Evolutionary conservation across 495 filamentous ascomycete genomes (phyloP).

Genomic region (Penicillium fimorum): DNA sequence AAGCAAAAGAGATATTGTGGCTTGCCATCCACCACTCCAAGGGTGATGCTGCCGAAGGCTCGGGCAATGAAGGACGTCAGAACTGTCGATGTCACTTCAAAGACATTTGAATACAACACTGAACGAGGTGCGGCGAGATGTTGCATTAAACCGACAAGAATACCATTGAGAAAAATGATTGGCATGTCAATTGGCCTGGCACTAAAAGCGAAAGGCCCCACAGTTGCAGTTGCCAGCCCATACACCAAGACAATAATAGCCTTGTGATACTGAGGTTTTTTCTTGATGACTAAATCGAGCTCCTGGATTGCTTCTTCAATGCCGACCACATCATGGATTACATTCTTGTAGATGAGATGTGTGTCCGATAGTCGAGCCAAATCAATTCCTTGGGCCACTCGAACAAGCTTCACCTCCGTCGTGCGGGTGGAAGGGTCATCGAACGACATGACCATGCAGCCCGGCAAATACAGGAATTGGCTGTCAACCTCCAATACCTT

Average conservation of each 20-base stretch:
- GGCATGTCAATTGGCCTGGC: conserved; percentile 83
- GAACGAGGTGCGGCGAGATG: conserved; percentile 72
- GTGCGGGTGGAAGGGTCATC: conserved; percentile 85
- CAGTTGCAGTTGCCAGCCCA: conserved; percentile 71
- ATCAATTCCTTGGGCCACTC: conserved; percentile 71
- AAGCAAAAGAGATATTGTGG: conserved; percentile 75
- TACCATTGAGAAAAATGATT: conserved; percentile 78
- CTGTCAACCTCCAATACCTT: conserved; percentile 82
- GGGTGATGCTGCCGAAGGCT: conserved; percentile 74
- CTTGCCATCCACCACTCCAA: conserved; percentile 28
- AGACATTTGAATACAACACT: conserved; percentile 75
- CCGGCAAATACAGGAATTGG: conserved; percentile 85
- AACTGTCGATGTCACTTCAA: conserved; percentile 80
- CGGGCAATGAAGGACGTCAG: conserved; percentile 81
- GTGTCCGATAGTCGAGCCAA: conserved; percentile 77
- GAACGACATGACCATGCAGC: conserved; percentile 91
- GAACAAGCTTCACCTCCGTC: conserved; percentile 83
- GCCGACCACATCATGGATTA: conserved; percentile 79
- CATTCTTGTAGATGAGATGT: conserved; percentile 86
- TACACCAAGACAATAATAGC: conserved; percentile 73
- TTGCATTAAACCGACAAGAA: conserved; percentile 76
- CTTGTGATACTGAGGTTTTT: conserved; percentile 60
- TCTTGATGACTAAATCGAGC: conserved; percentile 63
- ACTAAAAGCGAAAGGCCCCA: conserved; percentile 84
- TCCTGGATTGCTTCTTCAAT: conserved; percentile 75